Conservation (phyloP, 257 asterid genomes). For the Solanum chmielewskii region DNA sequence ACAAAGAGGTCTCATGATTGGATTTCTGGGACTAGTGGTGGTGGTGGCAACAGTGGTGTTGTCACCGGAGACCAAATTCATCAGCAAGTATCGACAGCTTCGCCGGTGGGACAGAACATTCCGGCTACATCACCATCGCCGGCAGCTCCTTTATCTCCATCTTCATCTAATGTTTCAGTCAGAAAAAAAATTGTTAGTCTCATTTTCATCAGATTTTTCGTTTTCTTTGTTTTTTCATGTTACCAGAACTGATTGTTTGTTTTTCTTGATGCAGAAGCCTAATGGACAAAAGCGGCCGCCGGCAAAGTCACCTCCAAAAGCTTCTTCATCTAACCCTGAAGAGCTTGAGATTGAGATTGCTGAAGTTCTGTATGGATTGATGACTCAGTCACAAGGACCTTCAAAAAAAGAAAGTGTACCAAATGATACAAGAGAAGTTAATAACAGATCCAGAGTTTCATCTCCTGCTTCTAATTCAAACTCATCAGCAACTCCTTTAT, state of each 20-base stretch:
- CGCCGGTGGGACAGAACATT: slow-evolving; percentile 51
- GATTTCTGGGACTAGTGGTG: slow-evolving; percentile 45
- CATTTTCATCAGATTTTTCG: not conserved
- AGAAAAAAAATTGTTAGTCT: slow-evolving; percentile 74
- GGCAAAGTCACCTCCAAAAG: slow-evolving; percentile 53
- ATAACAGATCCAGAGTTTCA: slow-evolving; percentile 44
- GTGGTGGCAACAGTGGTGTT: slow-evolving; percentile 23
- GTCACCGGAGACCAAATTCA: slow-evolving; percentile 42
- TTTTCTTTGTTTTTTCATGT: not conserved
- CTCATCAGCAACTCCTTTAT: slow-evolving; percentile 27
- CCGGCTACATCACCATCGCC: slow-evolving; percentile 30
- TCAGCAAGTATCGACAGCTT: slow-evolving; percentile 30
- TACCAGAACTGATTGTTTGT: not conserved
- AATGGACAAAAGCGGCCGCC: slow-evolving; percentile 62
- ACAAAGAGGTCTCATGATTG: slow-evolving; percentile 89
- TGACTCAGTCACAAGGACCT: slow-evolving; percentile 69
- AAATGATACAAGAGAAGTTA: slow-evolving; percentile 43
- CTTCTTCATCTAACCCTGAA: slow-evolving; percentile 61
- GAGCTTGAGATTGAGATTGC: slow-evolving; percentile 95
- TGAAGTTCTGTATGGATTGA: slow-evolving; percentile 77
- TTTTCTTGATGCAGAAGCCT: slow-evolving; percentile 38
- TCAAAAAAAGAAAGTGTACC: slow-evolving; percentile 40
- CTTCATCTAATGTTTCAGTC: slow-evolving; percentile 59
- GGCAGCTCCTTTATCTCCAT: slow-evolving; percentile 66
- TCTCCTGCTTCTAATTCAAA: slow-evolving; percentile 62